Percentiles rank a stretch among this genome's conserved stretches.
Conservation (phyloP, 139 green algal genomes). For the Coccomyxa sp. region DNA sequence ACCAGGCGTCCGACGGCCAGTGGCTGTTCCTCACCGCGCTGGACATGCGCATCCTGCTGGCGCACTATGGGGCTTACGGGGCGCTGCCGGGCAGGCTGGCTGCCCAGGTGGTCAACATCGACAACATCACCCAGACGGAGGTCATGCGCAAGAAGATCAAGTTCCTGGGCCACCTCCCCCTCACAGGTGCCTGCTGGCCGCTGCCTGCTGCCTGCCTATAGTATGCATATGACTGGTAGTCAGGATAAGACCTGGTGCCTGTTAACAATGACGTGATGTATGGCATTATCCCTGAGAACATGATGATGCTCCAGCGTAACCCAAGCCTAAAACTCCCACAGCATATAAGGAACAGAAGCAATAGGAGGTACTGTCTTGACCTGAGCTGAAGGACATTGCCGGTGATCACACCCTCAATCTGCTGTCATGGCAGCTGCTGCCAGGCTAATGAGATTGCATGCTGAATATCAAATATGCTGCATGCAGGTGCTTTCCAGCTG, state of each 20-base stretch:
- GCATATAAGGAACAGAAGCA: background rate
- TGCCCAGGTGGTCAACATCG: constrained; percentile 60
- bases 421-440: background rate
- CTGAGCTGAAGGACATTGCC: background rate
- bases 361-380: background rate
- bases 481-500: constrained; percentile 33
- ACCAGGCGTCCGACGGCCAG: constrained; percentile 60
- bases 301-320: too few species aligned
- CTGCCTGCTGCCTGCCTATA: background rate
- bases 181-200: constrained; percentile 21
- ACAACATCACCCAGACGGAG: constrained; percentile 55
- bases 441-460: background rate
- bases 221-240: background rate
- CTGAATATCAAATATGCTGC: too few species aligned
- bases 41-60: constrained; percentile 60
- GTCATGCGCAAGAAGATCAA: constrained; percentile 45
- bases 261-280: background rate
- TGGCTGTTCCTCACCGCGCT: constrained; percentile 77
- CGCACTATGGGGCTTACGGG: constrained; percentile 39
- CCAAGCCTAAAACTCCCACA: too few species aligned
- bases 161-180: constrained; percentile 63
- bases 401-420: background rate
- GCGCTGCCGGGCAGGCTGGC: background rate
- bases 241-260: too few species aligned
- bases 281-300: background rate